These are phyloP conservation scores for Lichina pygmaea DNA, from an alignment of 495 filamentous ascomycete genomes.

Conservation along the genomic window DNA sequence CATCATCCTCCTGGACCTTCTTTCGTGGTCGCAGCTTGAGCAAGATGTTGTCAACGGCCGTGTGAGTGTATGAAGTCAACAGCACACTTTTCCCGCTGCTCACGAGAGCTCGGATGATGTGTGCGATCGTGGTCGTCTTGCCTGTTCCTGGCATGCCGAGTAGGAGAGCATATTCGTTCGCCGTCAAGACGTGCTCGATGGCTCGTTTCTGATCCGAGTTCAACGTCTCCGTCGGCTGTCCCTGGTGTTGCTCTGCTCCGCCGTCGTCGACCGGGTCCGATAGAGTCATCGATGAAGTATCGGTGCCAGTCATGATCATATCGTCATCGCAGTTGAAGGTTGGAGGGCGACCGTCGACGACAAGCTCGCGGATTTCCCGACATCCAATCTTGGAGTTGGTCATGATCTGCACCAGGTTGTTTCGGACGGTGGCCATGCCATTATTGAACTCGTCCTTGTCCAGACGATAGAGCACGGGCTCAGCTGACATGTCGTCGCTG, in stretches of 20 bases:
- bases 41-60: constrained; percentile 91
- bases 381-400: constrained; percentile 46
- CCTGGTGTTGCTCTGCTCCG: too few relatives aligned
- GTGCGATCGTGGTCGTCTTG: constrained; percentile 91
- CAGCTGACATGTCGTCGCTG: constrained; percentile 17
- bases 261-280: too few relatives aligned
- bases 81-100: constrained; percentile 77
- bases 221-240: constrained; percentile 13
- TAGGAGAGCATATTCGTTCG: constrained; percentile 78
- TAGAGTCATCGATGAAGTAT: neutral
- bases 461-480: constrained; percentile 48
- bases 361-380: constrained; percentile 44
- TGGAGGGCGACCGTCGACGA: constrained; percentile 46
- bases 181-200: constrained; percentile 83
- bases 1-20: constrained; percentile 24
- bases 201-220: constrained; percentile 72
- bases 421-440: constrained; percentile 81
- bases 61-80: constrained; percentile 86
- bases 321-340: constrained; percentile 36
- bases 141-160: constrained; percentile 95
- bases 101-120: constrained; percentile 82
- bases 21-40: constrained; percentile 32
- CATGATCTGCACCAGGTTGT: constrained; percentile 84
- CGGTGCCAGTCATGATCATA: constrained; percentile 23
- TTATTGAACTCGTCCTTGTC: constrained; percentile 98